phyloP scores from a whole-genome alignment of 2,329 filamentous ascomycete species.

The Sclerotinia borealis region DNA sequence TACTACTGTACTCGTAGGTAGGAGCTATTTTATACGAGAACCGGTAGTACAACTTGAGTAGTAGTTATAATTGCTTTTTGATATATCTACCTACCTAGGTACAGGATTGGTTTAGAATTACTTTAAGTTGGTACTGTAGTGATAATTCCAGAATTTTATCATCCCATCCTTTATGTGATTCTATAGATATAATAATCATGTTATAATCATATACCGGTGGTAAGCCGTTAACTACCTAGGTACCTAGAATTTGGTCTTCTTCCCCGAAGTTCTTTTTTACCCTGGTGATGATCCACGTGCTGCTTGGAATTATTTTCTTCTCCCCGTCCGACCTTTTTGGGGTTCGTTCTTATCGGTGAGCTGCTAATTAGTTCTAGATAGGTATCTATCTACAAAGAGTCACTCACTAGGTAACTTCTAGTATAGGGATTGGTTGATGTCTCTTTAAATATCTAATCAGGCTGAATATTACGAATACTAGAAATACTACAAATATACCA shows the following conservation, averaged over 20 bases:
- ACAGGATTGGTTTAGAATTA: too few species aligned
- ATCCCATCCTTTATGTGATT: neutral
- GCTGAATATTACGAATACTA: neutral
- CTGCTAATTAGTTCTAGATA: neutral
- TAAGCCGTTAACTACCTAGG: neutral
- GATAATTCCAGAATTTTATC: too few species aligned
- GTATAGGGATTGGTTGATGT: neutral
- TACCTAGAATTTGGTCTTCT: slow-evolving; percentile 2
- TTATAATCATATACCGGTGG: neutral
- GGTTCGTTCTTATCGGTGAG: neutral
- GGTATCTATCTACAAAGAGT: too few species aligned
- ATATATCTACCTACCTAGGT: too few species aligned
- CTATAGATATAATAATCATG: neutral
- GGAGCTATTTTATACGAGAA: too few species aligned
- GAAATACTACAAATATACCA: neutral
- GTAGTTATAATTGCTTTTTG: too few species aligned
- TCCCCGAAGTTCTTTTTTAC: neutral
- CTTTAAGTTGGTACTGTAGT: too few species aligned
- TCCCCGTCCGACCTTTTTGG: neutral
- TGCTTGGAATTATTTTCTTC: neutral
- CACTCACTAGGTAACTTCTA: neutral
- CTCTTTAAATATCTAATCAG: too few species aligned
- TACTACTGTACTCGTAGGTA: too few species aligned
- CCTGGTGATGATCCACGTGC: slow-evolving; percentile 4
- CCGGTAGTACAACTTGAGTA: too few species aligned